A percentile compares a stretch with the other conserved stretches of the same genome.
These are phyloP conservation scores for Myrica gale DNA, from an alignment of 306 rosid species.

Conservation along the genomic window DNA sequence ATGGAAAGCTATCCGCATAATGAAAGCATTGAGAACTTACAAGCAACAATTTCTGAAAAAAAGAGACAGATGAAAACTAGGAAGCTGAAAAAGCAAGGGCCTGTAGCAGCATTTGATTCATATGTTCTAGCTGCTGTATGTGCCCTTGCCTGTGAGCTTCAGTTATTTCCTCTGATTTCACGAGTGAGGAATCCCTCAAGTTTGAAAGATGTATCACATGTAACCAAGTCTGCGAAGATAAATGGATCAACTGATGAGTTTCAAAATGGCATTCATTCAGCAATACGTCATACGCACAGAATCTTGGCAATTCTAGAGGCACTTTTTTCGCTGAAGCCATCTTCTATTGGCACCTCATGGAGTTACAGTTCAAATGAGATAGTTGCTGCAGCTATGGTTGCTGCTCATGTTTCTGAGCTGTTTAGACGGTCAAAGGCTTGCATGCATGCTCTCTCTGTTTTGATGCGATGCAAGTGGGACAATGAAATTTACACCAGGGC, in stretches of 20 bases:
- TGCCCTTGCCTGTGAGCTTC: slow-evolving; percentile 96
- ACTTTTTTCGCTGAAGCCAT: slow-evolving; percentile 81
- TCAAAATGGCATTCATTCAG: slow-evolving; percentile 69
- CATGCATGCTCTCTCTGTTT: slow-evolving; percentile 87
- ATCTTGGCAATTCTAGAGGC: slow-evolving; percentile 91
- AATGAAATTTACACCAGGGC: slow-evolving; percentile 81
- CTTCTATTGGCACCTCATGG: slow-evolving; percentile 97
- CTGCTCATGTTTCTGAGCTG: slow-evolving; percentile 93
- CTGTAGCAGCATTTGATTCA: slow-evolving; percentile 94
- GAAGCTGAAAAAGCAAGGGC: slow-evolving; percentile 77
- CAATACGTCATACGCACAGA: slow-evolving; percentile 82
- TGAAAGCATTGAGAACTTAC: slow-evolving; percentile 53
- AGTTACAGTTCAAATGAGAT: slow-evolving; percentile 95
- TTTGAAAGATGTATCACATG: slow-evolving; percentile 43
- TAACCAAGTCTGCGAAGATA: slow-evolving; percentile 49
- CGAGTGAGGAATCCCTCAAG: slow-evolving; percentile 48
- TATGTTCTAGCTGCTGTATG: slow-evolving; percentile 95
- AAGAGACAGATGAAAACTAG: slow-evolving; percentile 49
- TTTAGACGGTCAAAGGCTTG: slow-evolving; percentile 95
- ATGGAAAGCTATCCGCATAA: slow-evolving; percentile 52
- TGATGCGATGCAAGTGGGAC: slow-evolving; percentile 94
- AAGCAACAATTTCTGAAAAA: slow-evolving; percentile 43
- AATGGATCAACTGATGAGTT: slow-evolving; percentile 61
- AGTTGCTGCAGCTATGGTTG: slow-evolving; percentile 99
- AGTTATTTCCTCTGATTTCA: slow-evolving; percentile 73